Base-by-base conservation (phyloP, 371 early-diverging fungal genomes). In the Chytridium lagenaria region DNA sequence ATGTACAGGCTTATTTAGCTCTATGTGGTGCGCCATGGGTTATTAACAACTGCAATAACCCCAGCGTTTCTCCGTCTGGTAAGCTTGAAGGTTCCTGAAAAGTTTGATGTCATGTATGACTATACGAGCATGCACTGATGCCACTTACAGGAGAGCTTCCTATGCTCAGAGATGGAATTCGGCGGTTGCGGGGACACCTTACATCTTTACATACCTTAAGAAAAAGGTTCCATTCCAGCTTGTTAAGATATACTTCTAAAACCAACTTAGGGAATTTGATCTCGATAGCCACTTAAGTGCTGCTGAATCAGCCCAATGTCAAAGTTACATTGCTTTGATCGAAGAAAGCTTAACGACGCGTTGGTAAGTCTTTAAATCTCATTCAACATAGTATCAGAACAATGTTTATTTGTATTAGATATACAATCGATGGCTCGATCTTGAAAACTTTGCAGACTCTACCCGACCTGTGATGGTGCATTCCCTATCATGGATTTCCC, bases 321-420 rank as follows among this genome's bases (percentile, higher is more conserved):
- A 70, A 26, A 80, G 82, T 23, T 83, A 70, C 68, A 80, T 77
- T 12, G 59, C 67, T 19, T 52, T 84, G 49, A 77, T 84, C 55
- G 84, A 84, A 59, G 74, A 78, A n/a, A 80, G 75, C 50, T 76
- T 84, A 15, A 84, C 61, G 80, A 84, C 59, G 78, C 83, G 5
- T 40, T 79, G 70, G 61, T 61, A n/a, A 10, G 55, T 12, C 26
- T 61, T 71, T 78, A 16, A 40, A 71, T 38, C 36, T 61, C 51
- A 12, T 19, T 44, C 19, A 12, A 12, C 19, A 12, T 44, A 12
- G 7, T 44, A 19, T 44, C 44, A 19, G 19, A 44, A 44, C 44
- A 12, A 44, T 12, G 19, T 44, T 44, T 19, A 44, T 44, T 44
- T 44, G 44, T 44, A 44, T 44, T 50, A 73, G 71, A 70, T 81